Base-by-base conservation (phyloP, 2,329 filamentous ascomycete species). In the Cercospora brassicicola region DNA sequence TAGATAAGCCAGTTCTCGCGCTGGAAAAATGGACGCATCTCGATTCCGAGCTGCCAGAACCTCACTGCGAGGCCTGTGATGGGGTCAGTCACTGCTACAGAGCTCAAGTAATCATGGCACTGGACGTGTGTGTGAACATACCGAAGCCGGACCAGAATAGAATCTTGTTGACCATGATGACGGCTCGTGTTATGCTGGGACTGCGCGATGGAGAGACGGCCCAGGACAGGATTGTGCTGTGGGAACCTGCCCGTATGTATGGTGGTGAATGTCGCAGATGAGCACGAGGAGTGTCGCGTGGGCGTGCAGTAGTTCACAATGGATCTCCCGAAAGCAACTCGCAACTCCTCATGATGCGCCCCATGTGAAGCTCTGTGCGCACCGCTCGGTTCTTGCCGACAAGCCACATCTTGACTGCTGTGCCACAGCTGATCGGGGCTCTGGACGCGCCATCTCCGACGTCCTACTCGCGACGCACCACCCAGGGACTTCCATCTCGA, bases 21-120 rank as follows among this genome's bases (percentile, higher is more conserved):
- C 83, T 91, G 90, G 87, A 98, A 92, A 81, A 97, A 90, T 62
- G 94, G 95, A 71, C 94, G 93, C 93, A 96, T 97, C 85, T 99
- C 93, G 80, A 99, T 95, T 78, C 94, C 95, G 80, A 99, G 90
- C 83, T 98, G 95, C 92, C 94, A 97, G 82, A 95, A 88, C 76
- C 94, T 92, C 78, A 94, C 91, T 79, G 91, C 93, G 77, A 97
- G 83, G 85, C 95, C 95, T 99, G 76, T 67, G 68, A 11, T 62
- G 57, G 39, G 53, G 69, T 59, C 31, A 68, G 56, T 30, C 39
- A 20, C 7, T 60, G 20, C 59, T 65, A 5, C 9, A 13, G 33
- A 10, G 30, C 28, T 23, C 13, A 33, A 28, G 6, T 11, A 53
- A 2, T 20, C 26, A 9, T 23, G 13, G 39, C 31, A 30, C 39